Base-by-base conservation (phyloP, 139 green algal genomes). In the Auxenochlorella protothecoides region DNA sequence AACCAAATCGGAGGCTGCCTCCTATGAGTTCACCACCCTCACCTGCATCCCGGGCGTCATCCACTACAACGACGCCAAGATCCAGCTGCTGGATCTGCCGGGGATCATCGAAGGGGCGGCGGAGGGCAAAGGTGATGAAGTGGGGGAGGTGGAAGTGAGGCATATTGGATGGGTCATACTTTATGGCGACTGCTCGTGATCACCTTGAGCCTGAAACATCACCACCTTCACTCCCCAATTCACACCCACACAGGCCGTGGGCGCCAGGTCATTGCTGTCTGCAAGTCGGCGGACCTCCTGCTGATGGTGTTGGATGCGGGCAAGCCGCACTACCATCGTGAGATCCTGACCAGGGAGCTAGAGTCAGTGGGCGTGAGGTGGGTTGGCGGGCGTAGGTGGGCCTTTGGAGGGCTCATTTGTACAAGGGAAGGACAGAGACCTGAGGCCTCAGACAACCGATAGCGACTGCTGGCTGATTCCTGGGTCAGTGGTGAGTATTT, bases 21-120 rank as follows among this genome's bases (percentile, higher is more conserved):
- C 91, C 3, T 99, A 99, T 74, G 95, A 98, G 81, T 99, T 99
- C 83, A 99, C 95, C 10, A 99, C 94, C 2, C 86, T 99, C 2
- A 99, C 95, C 3, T 97, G 93, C 85, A 82, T 80, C 54, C 88
- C 88, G 71, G 95, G 81, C 62, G 89, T 99, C 51, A 98, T 99
- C 79, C 94, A 99, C 76, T 98, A 99, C 89, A 99, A 98, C 66
- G 92, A 98, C 64, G 88, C 93, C 64, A 99, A 99, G 79, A 98
- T 99, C 61, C 93, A 98, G 86, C 86, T 99, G 76, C 86, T 99
- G 73, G 95, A 99, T 88, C 75, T 99, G 76, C 95, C 95, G 2
- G 95, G 95, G 16, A 99, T 99, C 79, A 99, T 99, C 72, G 95
- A 99, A 78, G 95, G 95, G 3, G 95, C 95, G 14, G 83, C 88